These are phyloP conservation scores for Bertia moriformis DNA, from an alignment of 2,329 filamentous ascomycete species.

Conservation along the genomic window DNA sequence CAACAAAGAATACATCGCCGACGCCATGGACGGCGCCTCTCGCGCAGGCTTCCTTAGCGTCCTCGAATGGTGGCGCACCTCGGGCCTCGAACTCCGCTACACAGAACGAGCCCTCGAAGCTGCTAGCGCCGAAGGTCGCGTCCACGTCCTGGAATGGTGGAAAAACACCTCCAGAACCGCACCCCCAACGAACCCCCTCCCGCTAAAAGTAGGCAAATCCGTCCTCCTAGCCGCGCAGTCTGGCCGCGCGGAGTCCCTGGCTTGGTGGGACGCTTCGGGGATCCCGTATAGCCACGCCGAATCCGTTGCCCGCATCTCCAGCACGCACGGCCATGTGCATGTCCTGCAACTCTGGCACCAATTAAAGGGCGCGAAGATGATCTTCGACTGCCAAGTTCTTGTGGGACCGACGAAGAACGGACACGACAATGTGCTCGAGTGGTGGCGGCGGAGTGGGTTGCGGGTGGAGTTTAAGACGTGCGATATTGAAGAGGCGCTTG, in stretches of 20 bases:
- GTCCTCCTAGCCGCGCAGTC: slow-evolving; percentile 17
- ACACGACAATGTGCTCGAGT: slow-evolving; percentile 46
- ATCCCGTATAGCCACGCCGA: slow-evolving; percentile 49
- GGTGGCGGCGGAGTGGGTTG: slow-evolving; percentile 37
- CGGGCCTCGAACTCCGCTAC: slow-evolving; percentile 41
- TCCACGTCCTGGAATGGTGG: slow-evolving; percentile 52
- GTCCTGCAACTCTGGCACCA: slow-evolving; percentile 46
- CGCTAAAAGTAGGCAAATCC: slow-evolving; percentile 45
- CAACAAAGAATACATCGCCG: not conserved
- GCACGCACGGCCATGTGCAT: slow-evolving; percentile 45
- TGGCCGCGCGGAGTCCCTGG: slow-evolving; percentile 39
- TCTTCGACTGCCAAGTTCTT: slow-evolving; percentile 53
- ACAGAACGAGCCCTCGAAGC: slow-evolving; percentile 51
- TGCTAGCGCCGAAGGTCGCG: slow-evolving; percentile 44
- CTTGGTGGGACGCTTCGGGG: slow-evolving; percentile 45
- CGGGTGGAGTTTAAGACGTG: slow-evolving; percentile 55
- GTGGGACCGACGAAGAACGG: slow-evolving; percentile 52
- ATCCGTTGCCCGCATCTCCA: slow-evolving; percentile 44
- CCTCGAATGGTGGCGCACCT: slow-evolving; percentile 51
- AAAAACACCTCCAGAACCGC: slow-evolving; percentile 24
- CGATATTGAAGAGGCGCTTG: slow-evolving; percentile 53
- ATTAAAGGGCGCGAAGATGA: slow-evolving; percentile 32
- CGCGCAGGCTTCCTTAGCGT: slow-evolving; percentile 34
- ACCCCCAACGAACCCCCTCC: slow-evolving; percentile 4
- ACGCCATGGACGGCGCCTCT: slow-evolving; percentile 1